Evolutionary conservation across 1,139 yeast genomes (phyloP), one percentile per base, ranked within the genome.

Genomic region (Blastobotrys indianensis): DNA sequence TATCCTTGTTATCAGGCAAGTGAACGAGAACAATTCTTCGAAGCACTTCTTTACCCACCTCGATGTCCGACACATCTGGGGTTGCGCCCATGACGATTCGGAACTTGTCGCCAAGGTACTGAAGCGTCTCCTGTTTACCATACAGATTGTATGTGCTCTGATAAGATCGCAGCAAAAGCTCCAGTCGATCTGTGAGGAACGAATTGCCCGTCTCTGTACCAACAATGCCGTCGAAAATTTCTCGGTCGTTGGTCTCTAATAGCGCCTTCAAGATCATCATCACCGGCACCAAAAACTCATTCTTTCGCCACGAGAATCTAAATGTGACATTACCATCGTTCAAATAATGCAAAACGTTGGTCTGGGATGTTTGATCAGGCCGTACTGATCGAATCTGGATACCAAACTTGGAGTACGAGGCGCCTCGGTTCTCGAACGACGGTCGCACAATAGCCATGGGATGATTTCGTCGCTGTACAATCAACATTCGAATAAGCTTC

Each of bases 381-480:
- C 98, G 80, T 4, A 88, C 97, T 54, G 85, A 79, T 69, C 99
- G 79, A 52, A 92, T 85, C 70, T 90, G 97, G 50, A 92, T 79
- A 80, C 98, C 99, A 58, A 69, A 94, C 54, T 82, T 80, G 42
- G 96, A 74, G 69, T 94, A 92, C 6, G 88, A 69, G 11, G 92
- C 84, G 58, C 98, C 99, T 74, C 98, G 83, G 69, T 88, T 88
- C 45, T 83, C 83, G 63, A 92, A 92, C 13, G 95, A 85, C 31
- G 96, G 94, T 71, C 99, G 87, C 51, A 88, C 82, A 58, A 92
- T 80, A 8, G 97, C 97, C 96, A 92, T 87, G 16, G 97, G 95
- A 64, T 88, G 97, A 66, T 94, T 92, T 67, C 98, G 78, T 68
- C 97, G 83, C 70, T 92, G 98, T 16, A 92, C 97, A 72, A 92